A percentile compares a stretch with the other conserved stretches of the same genome.
These are phyloP conservation scores for Psidium guajava DNA, from an alignment of 345 rosid genomes.

Conservation along the genomic window DNA sequence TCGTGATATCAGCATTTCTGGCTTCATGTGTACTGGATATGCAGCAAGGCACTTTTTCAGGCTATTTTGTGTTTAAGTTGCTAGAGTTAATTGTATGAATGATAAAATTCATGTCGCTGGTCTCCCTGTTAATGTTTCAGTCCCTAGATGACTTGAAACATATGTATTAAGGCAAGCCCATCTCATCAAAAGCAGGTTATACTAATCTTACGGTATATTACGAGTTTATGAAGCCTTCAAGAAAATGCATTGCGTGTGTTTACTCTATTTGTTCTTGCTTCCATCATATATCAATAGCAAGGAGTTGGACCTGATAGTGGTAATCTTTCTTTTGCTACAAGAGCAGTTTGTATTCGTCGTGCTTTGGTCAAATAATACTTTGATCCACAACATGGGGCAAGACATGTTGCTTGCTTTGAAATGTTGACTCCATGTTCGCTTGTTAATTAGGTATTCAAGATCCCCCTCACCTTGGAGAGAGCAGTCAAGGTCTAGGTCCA, in stretches of 20 bases:
- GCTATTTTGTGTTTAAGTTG: neutral
- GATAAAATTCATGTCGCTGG: neutral
- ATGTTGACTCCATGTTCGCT: neutral
- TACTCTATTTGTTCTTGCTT: neutral
- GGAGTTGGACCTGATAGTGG: neutral
- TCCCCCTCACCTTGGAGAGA: conserved; percentile 69
- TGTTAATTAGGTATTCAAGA: conserved; percentile 33
- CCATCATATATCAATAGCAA: neutral
- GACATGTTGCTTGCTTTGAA: neutral
- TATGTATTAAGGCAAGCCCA: neutral
- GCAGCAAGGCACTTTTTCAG: neutral
- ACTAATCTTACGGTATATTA: neutral
- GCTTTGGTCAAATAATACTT: neutral
- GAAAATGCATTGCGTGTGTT: neutral
- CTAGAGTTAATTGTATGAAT: neutral
- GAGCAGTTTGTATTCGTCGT: neutral
- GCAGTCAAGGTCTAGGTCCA: conserved; percentile 35
- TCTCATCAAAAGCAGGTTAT: neutral
- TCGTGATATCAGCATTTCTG: neutral
- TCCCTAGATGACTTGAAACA: neutral
- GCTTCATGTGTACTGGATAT: neutral
- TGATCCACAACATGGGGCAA: neutral
- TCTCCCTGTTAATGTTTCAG: neutral
- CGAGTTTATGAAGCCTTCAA: neutral
- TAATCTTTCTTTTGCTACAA: neutral